These are phyloP conservation scores for Dimocarpus longan DNA, from an alignment of 345 rosid species.

Conservation along the genomic window DNA sequence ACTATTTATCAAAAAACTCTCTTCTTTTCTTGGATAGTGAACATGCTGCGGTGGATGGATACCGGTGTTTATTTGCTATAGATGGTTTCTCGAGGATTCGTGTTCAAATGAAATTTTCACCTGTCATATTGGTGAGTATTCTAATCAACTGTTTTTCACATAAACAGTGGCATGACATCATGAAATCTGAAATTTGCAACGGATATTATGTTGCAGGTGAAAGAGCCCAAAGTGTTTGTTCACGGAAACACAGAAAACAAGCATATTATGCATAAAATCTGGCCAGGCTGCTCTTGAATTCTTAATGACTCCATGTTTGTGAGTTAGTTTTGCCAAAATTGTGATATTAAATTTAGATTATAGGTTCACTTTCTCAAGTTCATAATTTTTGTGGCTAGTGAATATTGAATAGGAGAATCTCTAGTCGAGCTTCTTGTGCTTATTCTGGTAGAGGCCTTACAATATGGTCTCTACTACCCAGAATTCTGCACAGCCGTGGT, in stretches of 20 bases:
- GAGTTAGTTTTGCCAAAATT: neutral
- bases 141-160: neutral
- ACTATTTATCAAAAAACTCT: neutral
- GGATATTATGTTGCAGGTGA: slow-evolving; percentile 52
- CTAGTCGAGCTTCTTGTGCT: no score
- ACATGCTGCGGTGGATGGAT: slow-evolving; percentile 65
- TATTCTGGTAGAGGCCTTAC: no score
- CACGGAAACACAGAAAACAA: slow-evolving; percentile 49
- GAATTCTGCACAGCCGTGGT: no score
- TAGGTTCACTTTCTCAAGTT: neutral
- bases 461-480: no score
- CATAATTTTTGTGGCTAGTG: neutral
- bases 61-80: slow-evolving; percentile 60
- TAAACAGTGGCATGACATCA: neutral
- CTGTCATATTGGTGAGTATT: slow-evolving; percentile 54
- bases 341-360: neutral
- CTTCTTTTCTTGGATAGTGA: slow-evolving; percentile 50
- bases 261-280: slow-evolving; percentile 38
- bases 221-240: slow-evolving; percentile 65
- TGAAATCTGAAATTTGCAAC: slow-evolving; percentile 7
- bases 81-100: slow-evolving; percentile 67
- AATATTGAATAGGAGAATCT: neutral
- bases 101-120: slow-evolving; percentile 59
- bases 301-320: neutral
- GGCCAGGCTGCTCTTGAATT: slow-evolving; percentile 64